phyloP scores from a whole-genome alignment of 2,329 filamentous ascomycete genomes.

The Claviceps spartinae region DNA sequence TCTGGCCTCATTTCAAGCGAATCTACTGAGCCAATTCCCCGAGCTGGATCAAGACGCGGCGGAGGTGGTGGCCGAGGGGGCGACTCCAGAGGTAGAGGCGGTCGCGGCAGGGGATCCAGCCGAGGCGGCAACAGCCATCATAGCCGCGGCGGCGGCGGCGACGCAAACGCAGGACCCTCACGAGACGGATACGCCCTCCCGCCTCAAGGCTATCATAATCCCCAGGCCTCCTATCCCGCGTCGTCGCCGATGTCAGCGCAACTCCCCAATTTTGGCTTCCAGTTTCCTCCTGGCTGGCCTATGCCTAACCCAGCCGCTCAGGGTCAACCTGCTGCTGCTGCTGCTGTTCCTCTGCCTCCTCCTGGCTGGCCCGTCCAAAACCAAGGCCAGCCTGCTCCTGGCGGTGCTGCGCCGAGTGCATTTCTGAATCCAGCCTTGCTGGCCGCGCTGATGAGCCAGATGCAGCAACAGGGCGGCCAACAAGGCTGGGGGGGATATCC shows the following conservation, averaged over 20 bases:
- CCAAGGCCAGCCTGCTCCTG: slow-evolving; percentile 18
- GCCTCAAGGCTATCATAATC: slow-evolving; percentile 17
- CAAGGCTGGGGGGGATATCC: slow-evolving; percentile 16
- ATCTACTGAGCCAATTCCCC: slow-evolving; percentile 20
- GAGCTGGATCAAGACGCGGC: slow-evolving; percentile 8
- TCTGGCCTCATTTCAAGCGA: slow-evolving; percentile 31
- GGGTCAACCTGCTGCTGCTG: background rate
- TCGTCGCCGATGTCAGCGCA: slow-evolving; percentile 9
- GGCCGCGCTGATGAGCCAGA: slow-evolving; percentile 32
- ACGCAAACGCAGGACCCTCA: slow-evolving; percentile 13
- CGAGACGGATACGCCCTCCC: slow-evolving; percentile 29
- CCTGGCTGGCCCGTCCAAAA: slow-evolving; percentile 15
- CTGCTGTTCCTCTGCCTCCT: slow-evolving; percentile 27
- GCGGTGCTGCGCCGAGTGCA: slow-evolving; percentile 16
- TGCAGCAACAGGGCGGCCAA: slow-evolving; percentile 21
- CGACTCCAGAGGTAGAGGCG: slow-evolving; percentile 22
- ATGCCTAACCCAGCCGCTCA: slow-evolving; percentile 13
- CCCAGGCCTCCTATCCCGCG: slow-evolving; percentile 15
- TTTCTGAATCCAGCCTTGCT: slow-evolving; percentile 48
- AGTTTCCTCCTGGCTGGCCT: slow-evolving; percentile 30
- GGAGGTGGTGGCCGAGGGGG: slow-evolving; percentile 29
- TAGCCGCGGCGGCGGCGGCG: slow-evolving; percentile 23
- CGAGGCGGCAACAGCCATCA: slow-evolving; percentile 27
- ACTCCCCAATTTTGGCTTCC: slow-evolving; percentile 28
- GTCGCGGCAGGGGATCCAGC: slow-evolving; percentile 28